phyloP scores from a whole-genome alignment of 202 grass and related monocot genomes.

The Hordeum pubiflorum region DNA sequence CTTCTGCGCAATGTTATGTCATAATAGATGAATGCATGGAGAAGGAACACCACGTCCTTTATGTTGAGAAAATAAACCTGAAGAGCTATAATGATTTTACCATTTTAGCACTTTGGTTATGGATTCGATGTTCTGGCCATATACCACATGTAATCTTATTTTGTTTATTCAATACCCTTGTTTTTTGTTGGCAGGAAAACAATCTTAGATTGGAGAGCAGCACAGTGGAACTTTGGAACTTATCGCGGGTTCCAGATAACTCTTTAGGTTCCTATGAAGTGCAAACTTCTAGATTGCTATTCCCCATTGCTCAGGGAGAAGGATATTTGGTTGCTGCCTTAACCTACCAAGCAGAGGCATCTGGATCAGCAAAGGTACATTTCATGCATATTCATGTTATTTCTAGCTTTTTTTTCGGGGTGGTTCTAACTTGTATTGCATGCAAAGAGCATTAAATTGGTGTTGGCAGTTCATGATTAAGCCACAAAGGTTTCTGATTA shows the following conservation, averaged over 20 bases:
- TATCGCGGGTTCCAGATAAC: slow-evolving; percentile 36
- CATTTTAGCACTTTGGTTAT: slow-evolving; percentile 14
- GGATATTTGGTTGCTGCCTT: slow-evolving; percentile 60
- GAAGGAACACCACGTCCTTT: not conserved
- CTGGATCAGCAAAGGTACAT: slow-evolving; percentile 60
- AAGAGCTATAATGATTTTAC: not conserved
- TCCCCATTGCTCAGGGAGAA: slow-evolving; percentile 62
- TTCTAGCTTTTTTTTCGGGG: not conserved
- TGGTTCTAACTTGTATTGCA: slow-evolving; percentile 15
- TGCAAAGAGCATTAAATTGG: slow-evolving; percentile 11
- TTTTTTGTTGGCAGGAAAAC: slow-evolving; percentile 59
- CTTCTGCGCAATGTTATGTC: not conserved
- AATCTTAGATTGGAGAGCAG: slow-evolving; percentile 68
- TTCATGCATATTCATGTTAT: not conserved
- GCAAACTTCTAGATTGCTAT: slow-evolving; percentile 69
- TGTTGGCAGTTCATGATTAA: not conserved
- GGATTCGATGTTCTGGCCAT: not conserved
- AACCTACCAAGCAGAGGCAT: slow-evolving; percentile 43
- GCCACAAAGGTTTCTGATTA: slow-evolving; percentile 31
- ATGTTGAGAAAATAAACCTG: slow-evolving; percentile 5
- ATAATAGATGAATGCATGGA: not conserved
- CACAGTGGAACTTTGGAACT: slow-evolving; percentile 65
- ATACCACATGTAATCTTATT: slow-evolving; percentile 6
- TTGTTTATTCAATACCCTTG: slow-evolving; percentile 27
- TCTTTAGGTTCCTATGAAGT: slow-evolving; percentile 24